Conservation (phyloP, 345 rosid species). For the Adansonia digitata region DNA sequence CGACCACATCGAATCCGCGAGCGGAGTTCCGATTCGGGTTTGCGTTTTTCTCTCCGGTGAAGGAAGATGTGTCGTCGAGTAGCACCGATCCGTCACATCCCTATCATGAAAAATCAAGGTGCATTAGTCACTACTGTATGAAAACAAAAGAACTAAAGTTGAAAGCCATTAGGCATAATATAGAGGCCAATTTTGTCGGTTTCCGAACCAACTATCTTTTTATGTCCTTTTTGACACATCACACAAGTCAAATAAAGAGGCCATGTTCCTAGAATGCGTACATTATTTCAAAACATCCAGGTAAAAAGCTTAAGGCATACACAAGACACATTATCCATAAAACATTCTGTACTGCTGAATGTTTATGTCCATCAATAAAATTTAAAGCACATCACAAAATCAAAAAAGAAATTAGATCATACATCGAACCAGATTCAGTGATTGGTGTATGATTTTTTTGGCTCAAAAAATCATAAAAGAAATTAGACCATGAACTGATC, state of each 20-base stretch:
- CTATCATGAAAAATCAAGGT: constrained; percentile 19
- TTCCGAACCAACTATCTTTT: no score
- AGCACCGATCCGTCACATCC: constrained; percentile 89
- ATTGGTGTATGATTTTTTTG: not conserved
- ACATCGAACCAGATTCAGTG: not conserved
- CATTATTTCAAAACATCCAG: not conserved
- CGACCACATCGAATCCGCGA: constrained; percentile 74
- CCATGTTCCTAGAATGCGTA: not conserved
- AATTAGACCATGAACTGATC: not conserved
- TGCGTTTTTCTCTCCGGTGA: constrained; percentile 80
- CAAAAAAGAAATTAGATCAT: not conserved
- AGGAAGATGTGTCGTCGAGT: constrained; percentile 69
- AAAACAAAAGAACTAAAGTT: not conserved
- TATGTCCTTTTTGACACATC: not conserved
- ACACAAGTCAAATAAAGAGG: not conserved
- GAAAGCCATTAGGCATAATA: not conserved
- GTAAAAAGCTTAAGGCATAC: not conserved
- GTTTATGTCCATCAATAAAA: no score
- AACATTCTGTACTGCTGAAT: no score
- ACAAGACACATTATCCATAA: not conserved
- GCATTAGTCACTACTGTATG: not conserved
- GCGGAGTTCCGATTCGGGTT: constrained; percentile 56
- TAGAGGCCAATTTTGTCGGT: not conserved
- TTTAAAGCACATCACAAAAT: no score
- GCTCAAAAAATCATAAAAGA: not conserved